Evolutionary conservation across 768 basidiomycete species (phyloP), one percentile per base, ranked within the genome.

Genomic region (Trametes cingulata): DNA sequence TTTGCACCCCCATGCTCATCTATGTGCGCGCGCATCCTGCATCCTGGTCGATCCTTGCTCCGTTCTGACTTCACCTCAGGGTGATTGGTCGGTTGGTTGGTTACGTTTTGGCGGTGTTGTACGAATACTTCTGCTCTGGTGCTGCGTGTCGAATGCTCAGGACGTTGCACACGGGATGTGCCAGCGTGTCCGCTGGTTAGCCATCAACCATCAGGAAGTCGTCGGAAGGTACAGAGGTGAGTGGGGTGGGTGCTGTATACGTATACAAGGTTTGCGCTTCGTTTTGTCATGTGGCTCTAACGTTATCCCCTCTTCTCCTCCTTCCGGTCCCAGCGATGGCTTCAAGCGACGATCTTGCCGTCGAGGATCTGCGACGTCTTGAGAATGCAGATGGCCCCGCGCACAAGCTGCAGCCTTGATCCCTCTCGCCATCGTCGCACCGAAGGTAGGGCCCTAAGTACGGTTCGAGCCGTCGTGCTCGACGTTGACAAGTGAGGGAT

Each of bases 391-490:
- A 76, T 68, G 9, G 75, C 75, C 63, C 75, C 74, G 36, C 67
- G 62, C 12, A n/a, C n/a, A n/a, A n/a, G n/a, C n/a, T n/a, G 75
- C 77, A 12, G 77, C 77, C 63, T 75, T 75, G 71, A 87, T 81
- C 5, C 90, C 89, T 69, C 85, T 87, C 7, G 78, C 85, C 74
- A 90, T 85, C 88, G 91, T 91, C 0, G 85, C 88, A 22, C 88
- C 90, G 64, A 91, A 91, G 3, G 89, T 90, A 6, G 88, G 88
- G 20, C 77, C 78, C 77, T n/a, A n/a, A n/a, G 77, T 78, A 24
- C 90, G 80, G 76, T 89, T 87, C 24, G 83, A 83, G 14, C 90
- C 90, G 70, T 91, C 89, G 69, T 90, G 86, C 71, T 91, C 89
- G n/a, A n/a, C n/a, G n/a, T n/a, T n/a, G n/a, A n/a, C n/a, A n/a